Base-by-base conservation (phyloP, 164 flowering plant species). In the Warburgia ugandensis region DNA sequence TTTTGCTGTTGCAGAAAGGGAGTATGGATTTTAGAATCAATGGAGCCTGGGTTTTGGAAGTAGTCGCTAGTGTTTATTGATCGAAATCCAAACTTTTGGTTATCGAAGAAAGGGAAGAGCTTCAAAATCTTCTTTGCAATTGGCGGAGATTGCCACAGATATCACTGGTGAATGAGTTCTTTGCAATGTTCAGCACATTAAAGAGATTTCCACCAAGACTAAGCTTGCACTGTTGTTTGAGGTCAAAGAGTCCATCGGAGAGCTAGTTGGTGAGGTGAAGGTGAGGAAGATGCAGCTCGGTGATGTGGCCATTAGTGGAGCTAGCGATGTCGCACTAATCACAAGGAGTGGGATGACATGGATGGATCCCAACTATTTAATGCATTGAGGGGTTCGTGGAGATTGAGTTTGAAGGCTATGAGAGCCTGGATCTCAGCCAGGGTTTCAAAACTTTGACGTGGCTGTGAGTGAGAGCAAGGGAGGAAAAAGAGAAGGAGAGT, bases 241-340 rank as follows among this genome's bases (percentile, higher is more conserved):
- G 68, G 36, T 66, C 48, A 39, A 66, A 59, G 27, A 86, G 57
- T 0, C 42, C 43, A 35, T 54, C 69, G 8, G 73, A 50, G 61
- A 90, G 62, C 1, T 51, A 48, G 17, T 94, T 95, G 28, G 55
- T 39, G 67, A 87, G 86, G 11, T 68, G 74, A 45, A 86, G 78
- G 4, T 78, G 72, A 22, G 95, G 94, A 1, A 92, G 68, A 2
- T 91, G 85, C 55, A 92, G 76, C 63, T 88, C 85, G n/a, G 45
- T 50, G 38, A 92, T 97, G 10, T 75, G 64, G 70, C 54, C 57
- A 29, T 49, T 19, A 27, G 52, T 12, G 42, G 36, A 60, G 55
- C 99, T 88, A 20, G 21, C 12, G 39, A 92, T 63, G 37, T 96
- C 98, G 21, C 77, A 78, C 98, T 96, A 92, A 71, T 88, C 94